Evolutionary conservation across 2,329 filamentous ascomycete species (phyloP), one percentile per base, ranked within the genome.

Genomic region (Trichophyton verrucosum): DNA sequence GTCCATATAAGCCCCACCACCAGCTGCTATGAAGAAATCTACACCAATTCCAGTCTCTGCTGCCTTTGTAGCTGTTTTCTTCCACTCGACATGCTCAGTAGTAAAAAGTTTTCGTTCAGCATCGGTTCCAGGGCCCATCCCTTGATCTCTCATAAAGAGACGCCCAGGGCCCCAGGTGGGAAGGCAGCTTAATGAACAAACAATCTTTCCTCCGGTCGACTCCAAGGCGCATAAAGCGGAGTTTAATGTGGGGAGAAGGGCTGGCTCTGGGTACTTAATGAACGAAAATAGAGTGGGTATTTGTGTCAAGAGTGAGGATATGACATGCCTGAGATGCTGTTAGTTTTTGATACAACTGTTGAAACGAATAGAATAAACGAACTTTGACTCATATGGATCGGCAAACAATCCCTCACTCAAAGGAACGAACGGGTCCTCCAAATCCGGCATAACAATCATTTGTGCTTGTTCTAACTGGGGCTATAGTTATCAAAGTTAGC

Each of bases 371-470:
- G 36, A 38, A 22, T 49, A 36, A 47, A 68, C 78, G 60, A 76
- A 84, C 79, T 87, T 92, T 53, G 90, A 94, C 72, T 96, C 89
- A 67, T 91, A 86, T 1, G 94, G 91, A 72, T 99, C 92, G 15
- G 97, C 92, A 72, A 97, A 97, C 8, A 99, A 80, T 15, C 92
- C 91, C 61, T 95, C 88, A 64, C 88, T 90, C 17, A 99, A 79
- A 2, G 94, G 91, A 15, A 97, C 85, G 72, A 99, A 99, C 0
- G 94, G 94, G 66, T 99, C 94, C 68, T 97, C 91, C 57, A 99
- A 82, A 71, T 99, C 94, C 2, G 94, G 89, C 89, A 99, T 96
- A 58, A 99, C 91, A 79, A 99, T 84, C 90, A 99, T 96, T 71
- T 99, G 94, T 8, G 94, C 90, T 75, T 91, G 86, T 60, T 94